These are phyloP conservation scores for Fusarium austroafricanum DNA, from an alignment of 2,329 filamentous ascomycete species.

Conservation along the genomic window DNA sequence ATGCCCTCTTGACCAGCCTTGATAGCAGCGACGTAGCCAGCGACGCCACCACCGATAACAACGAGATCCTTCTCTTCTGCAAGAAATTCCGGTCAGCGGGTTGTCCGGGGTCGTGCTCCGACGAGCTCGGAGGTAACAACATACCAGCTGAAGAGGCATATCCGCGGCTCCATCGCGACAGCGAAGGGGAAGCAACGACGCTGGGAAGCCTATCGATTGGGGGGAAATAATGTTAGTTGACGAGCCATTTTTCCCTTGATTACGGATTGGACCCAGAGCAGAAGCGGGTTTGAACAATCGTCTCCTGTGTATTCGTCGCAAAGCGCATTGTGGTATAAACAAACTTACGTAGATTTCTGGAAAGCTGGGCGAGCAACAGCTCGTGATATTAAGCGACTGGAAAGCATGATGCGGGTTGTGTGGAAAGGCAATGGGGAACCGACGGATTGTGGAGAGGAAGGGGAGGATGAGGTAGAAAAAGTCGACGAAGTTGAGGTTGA, in stretches of 20 bases:
- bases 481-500: constrained; percentile 43
- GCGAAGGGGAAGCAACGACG: constrained; percentile 58
- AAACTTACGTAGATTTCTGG: constrained; percentile 64
- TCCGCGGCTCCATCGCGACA: constrained; percentile 66
- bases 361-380: constrained; percentile 67
- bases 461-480: constrained; percentile 38
- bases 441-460: constrained; percentile 36
- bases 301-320: constrained; percentile 17
- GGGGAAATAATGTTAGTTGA: constrained; percentile 34
- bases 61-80: constrained; percentile 95
- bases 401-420: constrained; percentile 62
- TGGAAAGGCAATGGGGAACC: constrained; percentile 44
- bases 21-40: constrained; percentile 98
- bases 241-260: constrained; percentile 38
- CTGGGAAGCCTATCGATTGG: constrained; percentile 58
- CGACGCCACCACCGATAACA: constrained; percentile 97
- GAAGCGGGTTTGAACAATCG: constrained; percentile 29
- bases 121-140: constrained; percentile 51
- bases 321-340: constrained; percentile 6
- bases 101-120: constrained; percentile 23
- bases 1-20: constrained; percentile 97
- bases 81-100: constrained; percentile 33
- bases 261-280: constrained; percentile 18
- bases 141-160: constrained; percentile 69
- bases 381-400: constrained; percentile 70